phyloP scores from a whole-genome alignment of 2,329 filamentous ascomycete species.

The Leptographium procerum region DNA sequence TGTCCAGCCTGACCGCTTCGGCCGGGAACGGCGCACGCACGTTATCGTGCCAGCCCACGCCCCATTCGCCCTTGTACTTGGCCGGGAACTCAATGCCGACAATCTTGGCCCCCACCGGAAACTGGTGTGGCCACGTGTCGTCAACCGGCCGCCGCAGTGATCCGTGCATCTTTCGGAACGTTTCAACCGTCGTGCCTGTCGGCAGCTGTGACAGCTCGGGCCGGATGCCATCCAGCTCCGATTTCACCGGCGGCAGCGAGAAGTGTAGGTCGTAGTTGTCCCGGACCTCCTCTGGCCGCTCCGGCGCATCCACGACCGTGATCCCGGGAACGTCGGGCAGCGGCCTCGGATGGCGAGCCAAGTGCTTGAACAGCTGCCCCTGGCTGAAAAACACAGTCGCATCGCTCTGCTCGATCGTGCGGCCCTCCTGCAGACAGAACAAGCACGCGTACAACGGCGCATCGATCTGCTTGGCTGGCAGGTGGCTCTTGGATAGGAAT shows the following conservation, averaged over 20 bases:
- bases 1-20: constrained; percentile 35
- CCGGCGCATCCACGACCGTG: constrained; percentile 32
- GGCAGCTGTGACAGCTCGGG: constrained; percentile 31
- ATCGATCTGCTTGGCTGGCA: constrained; percentile 36
- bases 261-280: constrained; percentile 46
- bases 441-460: constrained; percentile 43
- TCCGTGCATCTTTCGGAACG: constrained; percentile 34
- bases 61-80: constrained; percentile 43
- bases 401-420: constrained; percentile 41
- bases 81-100: constrained; percentile 39
- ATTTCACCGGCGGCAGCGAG: constrained; percentile 24
- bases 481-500: constrained; percentile 44
- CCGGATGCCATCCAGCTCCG: constrained; percentile 29
- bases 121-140: constrained; percentile 14
- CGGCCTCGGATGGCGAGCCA: constrained; percentile 41
- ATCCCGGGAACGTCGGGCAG: constrained; percentile 37
- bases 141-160: constrained; percentile 20
- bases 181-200: constrained; percentile 32
- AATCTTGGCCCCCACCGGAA: constrained; percentile 32
- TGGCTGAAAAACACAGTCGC: constrained; percentile 46
- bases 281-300: constrained; percentile 26
- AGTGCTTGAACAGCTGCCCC: constrained; percentile 39
- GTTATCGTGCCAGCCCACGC: constrained; percentile 43
- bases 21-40: constrained; percentile 34
- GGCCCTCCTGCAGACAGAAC: constrained; percentile 39